Base-by-base conservation (phyloP, 2,329 filamentous ascomycete species). In the Ophiocordyceps camponoti-rufipedis region DNA sequence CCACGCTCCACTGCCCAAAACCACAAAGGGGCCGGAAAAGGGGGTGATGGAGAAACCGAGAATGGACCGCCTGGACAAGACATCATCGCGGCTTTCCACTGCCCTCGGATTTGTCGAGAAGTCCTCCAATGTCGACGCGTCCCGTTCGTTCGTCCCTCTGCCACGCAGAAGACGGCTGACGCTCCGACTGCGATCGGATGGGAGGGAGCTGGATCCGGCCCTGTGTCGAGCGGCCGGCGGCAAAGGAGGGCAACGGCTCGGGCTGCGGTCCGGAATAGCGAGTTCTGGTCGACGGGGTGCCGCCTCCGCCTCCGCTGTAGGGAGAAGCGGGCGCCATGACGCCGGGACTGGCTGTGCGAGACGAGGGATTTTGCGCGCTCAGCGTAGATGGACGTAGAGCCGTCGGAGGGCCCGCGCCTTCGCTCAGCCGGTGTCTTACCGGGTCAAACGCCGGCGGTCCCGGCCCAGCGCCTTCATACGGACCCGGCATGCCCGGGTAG, bases 71-170 rank as follows among this genome's bases (percentile, higher is more conserved):
- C 31, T 11, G 13, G 13, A 33, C 9, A 33, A 33, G 31, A 33
- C n/a, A 38, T 29, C 52, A 61, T 49, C 54, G 52, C 28, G 52
- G 48, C 43, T 52, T 53, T 49, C 50, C 57, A 43, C 51, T 57
- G 35, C 50, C 65, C 52, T 70, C 70, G 23, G 71, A 68, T 58
- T 68, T 74, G 51, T 76, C 77, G 54, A 82, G 74, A 54, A 76
- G 65, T 2, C 75, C 75, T 11, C 69, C 72, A 49, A 80, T 80
- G 52, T 77, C 74, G 43, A 80, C 70, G 14, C 23, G 23, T 35
- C 66, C 59, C 16, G 66, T 60, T 28, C 72, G 67, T 46, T 75
- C 72, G 47, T 73, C 70, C 41, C 69, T 64, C 46, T 57, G 55
- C 58, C 64, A 66, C 28, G 53, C 50, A 16, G 51, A 23, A 7